Evolutionary conservation across 108 stramenopile species (phyloP).

Genomic region (Conticribra guillardii): DNA sequence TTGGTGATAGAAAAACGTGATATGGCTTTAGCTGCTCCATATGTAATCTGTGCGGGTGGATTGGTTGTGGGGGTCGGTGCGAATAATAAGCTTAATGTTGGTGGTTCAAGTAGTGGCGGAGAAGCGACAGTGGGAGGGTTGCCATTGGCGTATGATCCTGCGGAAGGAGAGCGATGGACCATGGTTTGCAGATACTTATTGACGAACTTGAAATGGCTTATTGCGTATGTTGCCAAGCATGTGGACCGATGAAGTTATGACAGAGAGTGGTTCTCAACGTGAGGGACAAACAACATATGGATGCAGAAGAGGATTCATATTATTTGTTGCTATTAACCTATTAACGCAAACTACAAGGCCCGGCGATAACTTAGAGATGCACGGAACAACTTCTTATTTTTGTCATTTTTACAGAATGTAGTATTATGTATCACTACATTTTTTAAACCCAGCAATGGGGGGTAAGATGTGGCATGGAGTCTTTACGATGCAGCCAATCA

Average conservation of each 20-base stretch:
- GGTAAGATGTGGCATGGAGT: too few relatives aligned
- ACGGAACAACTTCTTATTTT: too few relatives aligned
- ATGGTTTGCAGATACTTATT: conserved; percentile 79
- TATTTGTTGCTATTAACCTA: too few relatives aligned
- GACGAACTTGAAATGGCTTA: conserved; percentile 78
- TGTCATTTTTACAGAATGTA: too few relatives aligned
- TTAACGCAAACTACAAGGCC: too few relatives aligned
- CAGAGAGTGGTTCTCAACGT: too few relatives aligned
- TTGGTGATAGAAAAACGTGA: conserved; percentile 59
- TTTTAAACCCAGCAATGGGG: too few relatives aligned
- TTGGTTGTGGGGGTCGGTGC: conserved; percentile 37
- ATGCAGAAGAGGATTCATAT: too few relatives aligned
- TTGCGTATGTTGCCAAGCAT: conserved; percentile 62
- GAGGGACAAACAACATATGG: too few relatives aligned
- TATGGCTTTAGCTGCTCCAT: conserved; percentile 73
- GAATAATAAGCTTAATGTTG: not conserved
- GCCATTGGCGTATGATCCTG: conserved; percentile 54
- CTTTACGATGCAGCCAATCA: too few relatives aligned
- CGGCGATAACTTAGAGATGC: too few relatives aligned
- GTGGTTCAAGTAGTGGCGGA: conserved; percentile 4
- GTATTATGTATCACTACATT: too few relatives aligned
- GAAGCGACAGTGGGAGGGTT: conserved; percentile 61
- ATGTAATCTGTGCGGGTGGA: conserved; percentile 54
- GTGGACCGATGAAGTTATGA: conserved; percentile 44
- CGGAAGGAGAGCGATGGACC: conserved; percentile 74